Evolutionary conservation across 371 early-diverging fungal species (phyloP), one percentile per base, ranked within the genome.

Genomic region (Syncephalastrum sp.): DNA sequence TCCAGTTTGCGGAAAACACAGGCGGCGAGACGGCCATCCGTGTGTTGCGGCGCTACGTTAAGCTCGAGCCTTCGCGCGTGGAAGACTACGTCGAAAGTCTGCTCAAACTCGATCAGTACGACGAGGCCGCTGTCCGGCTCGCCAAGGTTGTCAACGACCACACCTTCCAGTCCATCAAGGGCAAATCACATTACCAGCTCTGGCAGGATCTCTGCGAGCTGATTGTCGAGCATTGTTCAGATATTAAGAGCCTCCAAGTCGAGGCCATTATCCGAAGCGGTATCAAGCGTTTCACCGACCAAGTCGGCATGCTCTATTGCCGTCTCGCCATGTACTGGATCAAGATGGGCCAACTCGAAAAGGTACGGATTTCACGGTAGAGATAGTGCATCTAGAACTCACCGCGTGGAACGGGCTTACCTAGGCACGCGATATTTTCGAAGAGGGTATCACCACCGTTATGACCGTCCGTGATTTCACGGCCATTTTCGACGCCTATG

Each of bases 401-500:
- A 29, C 29, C 29, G 3, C 6, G 29, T 29, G 29, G 29, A 53
- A 21, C 21, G 3, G 13, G 53, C 1, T n/a, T 52, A 38, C 7
- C 4, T 54, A 72, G 64, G 90, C 94, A 1, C 71, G 96, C 15
- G 96, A 94, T 67, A 90, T 97, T 2, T 98, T 89, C 61, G 98
- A 96, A 74, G 96, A 97, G 66, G 98, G 91, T 0, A 76, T 97
- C 45, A 78, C 75, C 1, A 79, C 79, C 0, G 97, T 96, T 14
- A 77, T 72, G 67, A 95, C 93, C 0, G 92, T 96, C n/a, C 85
- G 92, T 19, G 98, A 97, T 69, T 99, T 99, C 56, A 87, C 95
- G 0, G 87, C 91, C 60, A 89, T 99, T 46, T 99, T 97, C 75
- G 97, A 99, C 59, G 90, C 96, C 3, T 98, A 95, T 62, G 91